Evolutionary conservation across 2,329 filamentous ascomycete genomes (phyloP), one percentile per base, ranked within the genome.

Genomic region (Paradendryphiella salina): DNA sequence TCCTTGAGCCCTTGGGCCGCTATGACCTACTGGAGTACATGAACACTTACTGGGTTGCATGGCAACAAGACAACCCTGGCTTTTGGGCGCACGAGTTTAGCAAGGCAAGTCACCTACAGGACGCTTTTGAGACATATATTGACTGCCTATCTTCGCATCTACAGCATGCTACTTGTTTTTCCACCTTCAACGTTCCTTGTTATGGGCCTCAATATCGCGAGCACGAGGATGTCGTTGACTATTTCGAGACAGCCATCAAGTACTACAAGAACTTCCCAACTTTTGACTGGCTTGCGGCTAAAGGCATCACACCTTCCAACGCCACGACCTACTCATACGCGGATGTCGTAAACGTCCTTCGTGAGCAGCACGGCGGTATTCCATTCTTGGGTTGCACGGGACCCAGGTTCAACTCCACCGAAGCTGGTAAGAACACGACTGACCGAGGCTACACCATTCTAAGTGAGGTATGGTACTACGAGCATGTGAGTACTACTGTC

Each of bases 141-240:
- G 23, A 26, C 23, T 9, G 23, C 23, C 7, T 26, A 9, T 26
- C 23, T 10, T 10, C 23, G 3, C 23, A 10, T 80, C 77, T 72
- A 87, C 8, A 87, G 75, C 84, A 86, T 70, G 85, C 79, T 2
- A 87, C 85, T 11, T 88, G 85, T 77, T 87, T 76, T 75, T 83
- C 79, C 38, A 86, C 81, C 53, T 87, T 88, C 65, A 83, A 87
- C 63, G 71, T 77, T 5, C 79, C 82, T 23, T 88, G 85, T 78
- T 88, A 86, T 69, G 83, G 83, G 0, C 82, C 83, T 4, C 64
- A 76, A 54, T 83, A 85, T 66, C 65, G 68, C 39, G 43, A 80
- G 58, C 80, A 85, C 69, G 74, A 80, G 52, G 85, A 87, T 18
- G 78, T 87, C 1, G 75, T 84, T 28, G 81, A 86, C 55, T 88